These are phyloP conservation scores for Fusarium caatingaense DNA, from an alignment of 2,329 filamentous ascomycete species.

Conservation along the genomic window DNA sequence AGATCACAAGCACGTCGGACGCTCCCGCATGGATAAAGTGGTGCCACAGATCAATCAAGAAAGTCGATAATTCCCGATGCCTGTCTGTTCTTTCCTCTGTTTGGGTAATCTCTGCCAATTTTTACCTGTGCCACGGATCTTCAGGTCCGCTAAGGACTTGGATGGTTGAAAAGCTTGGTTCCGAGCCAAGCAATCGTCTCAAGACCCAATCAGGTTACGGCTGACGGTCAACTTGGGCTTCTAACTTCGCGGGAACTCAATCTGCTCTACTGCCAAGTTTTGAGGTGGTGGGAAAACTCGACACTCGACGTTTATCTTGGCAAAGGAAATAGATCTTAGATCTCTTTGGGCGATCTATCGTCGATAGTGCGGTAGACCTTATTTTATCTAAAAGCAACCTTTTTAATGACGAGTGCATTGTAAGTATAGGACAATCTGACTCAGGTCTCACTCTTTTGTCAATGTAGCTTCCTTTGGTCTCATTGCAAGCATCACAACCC, in stretches of 20 bases:
- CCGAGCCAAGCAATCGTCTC: not conserved
- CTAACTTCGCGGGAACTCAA: slow-evolving; percentile 1
- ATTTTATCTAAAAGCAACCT: not conserved
- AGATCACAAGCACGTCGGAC: slow-evolving; percentile 23
- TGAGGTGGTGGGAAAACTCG: not conserved
- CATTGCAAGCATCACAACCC: not conserved
- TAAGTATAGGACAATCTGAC: not conserved
- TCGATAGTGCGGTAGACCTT: not conserved
- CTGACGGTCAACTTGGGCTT: not conserved
- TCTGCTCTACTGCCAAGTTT: slow-evolving; percentile 6
- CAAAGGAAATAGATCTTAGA: slow-evolving; percentile 4
- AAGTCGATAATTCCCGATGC: slow-evolving; percentile 14
- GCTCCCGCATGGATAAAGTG: slow-evolving; percentile 10
- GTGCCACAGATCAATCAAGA: not conserved
- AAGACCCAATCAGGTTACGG: slow-evolving; percentile 23
- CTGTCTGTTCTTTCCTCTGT: not conserved
- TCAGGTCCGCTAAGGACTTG: slow-evolving; percentile 31
- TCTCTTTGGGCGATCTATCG: not conserved
- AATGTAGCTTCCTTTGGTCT: not conserved
- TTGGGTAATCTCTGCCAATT: slow-evolving; percentile 6
- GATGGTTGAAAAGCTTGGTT: slow-evolving; percentile 26
- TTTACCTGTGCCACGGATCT: slow-evolving; percentile 29
- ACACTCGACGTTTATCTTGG: not conserved
- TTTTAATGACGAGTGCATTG: slow-evolving; percentile 2
- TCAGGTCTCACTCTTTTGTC: not conserved